A percentile compares a stretch with the other conserved stretches of the same genome.
phyloP scores from a whole-genome alignment of 345 rosid genomes.

The Melaleuca alternifolia region DNA sequence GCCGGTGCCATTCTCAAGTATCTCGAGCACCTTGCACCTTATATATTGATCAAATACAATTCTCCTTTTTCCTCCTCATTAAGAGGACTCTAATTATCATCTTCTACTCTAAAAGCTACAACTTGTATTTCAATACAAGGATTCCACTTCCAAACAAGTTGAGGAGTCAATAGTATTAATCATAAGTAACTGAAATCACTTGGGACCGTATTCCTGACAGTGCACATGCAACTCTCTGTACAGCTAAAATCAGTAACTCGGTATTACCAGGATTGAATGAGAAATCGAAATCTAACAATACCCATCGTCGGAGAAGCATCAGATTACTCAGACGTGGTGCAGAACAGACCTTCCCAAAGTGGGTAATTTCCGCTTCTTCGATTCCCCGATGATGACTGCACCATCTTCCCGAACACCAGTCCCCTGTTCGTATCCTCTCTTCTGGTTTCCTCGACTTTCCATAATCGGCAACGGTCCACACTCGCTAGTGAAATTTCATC shows the following conservation, averaged over 20 bases:
- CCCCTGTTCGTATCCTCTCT: slow-evolving; percentile 43
- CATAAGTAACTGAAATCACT: neutral
- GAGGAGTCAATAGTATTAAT: neutral
- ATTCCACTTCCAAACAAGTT: neutral
- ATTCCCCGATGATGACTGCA: slow-evolving; percentile 17
- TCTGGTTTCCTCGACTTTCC: slow-evolving; percentile 60
- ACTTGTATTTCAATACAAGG: neutral
- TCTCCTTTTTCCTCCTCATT: neutral
- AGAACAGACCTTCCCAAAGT: slow-evolving; percentile 69
- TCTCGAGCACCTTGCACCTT: neutral
- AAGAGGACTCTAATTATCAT: neutral
- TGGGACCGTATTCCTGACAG: neutral
- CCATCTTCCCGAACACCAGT: slow-evolving; percentile 34
- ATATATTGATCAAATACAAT: neutral
- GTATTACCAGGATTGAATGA: neutral
- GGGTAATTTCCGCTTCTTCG: slow-evolving; percentile 70
- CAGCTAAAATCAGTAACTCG: neutral
- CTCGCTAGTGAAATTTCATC: neutral
- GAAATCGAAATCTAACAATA: neutral
- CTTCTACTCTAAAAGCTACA: neutral
- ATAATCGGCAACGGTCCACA: slow-evolving; percentile 17
- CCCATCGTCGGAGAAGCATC: neutral
- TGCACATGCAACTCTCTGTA: neutral
- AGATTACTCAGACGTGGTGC: neutral
- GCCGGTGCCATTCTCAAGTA: neutral